A percentile compares a stretch with the other conserved stretches of the same genome.
Conservation (phyloP, 202 grass and related monocot genomes). For the Elaeis oleifera region DNA sequence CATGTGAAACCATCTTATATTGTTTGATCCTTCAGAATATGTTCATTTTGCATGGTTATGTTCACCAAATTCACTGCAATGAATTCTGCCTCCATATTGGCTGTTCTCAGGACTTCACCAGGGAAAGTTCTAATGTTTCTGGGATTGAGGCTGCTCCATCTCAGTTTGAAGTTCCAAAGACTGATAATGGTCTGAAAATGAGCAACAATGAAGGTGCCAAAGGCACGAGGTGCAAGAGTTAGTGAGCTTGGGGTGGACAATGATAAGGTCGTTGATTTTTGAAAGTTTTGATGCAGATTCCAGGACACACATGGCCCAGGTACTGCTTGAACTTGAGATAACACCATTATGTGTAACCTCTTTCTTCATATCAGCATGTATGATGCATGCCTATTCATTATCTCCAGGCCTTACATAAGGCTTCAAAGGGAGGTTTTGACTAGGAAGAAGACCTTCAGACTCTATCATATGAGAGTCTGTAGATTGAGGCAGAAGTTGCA, state of each 20-base stretch:
- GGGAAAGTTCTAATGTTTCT: too few species aligned
- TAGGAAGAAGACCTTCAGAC: slow-evolving; percentile 18
- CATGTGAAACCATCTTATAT: too few species aligned
- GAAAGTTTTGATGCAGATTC: slow-evolving; percentile 32
- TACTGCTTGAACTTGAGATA: slow-evolving; percentile 4
- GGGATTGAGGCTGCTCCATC: too few species aligned
- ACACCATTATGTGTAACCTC: neutral
- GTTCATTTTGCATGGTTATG: too few species aligned
- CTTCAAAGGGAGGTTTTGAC: slow-evolving; percentile 24
- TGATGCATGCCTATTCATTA: slow-evolving; percentile 17
- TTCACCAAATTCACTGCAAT: too few species aligned
- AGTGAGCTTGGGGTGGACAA: slow-evolving; percentile 3
- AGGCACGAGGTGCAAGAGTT: neutral
- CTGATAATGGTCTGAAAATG: slow-evolving; percentile 13
- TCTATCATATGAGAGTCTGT: slow-evolving; percentile 35
- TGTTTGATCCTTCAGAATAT: too few species aligned
- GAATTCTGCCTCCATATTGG: too few species aligned
- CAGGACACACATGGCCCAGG: slow-evolving; percentile 18
- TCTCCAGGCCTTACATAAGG: slow-evolving; percentile 35
- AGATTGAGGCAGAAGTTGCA: slow-evolving; percentile 48
- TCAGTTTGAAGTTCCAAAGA: slow-evolving; percentile 20
- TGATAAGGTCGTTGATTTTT: slow-evolving; percentile 11
- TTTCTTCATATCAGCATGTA: neutral
- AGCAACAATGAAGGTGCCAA: slow-evolving; percentile 5
- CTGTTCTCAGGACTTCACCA: too few species aligned